Evolutionary conservation across 345 rosid species (phyloP).

Genomic region (Eutrema heterophyllum): DNA sequence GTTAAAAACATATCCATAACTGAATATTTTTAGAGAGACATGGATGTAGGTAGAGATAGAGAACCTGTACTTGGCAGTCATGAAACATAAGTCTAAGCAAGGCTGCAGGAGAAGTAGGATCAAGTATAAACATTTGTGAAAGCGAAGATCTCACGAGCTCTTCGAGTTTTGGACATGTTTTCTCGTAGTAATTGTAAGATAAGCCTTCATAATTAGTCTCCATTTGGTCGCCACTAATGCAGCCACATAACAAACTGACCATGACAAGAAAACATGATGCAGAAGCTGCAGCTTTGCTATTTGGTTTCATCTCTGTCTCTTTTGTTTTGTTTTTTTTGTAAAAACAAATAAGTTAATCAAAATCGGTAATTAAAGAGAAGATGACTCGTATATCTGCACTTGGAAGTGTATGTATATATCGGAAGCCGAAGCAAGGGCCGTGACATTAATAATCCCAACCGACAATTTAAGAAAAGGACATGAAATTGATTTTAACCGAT

Average conservation of each 20-base stretch:
- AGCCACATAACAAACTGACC: conserved; percentile 15
- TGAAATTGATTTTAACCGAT: neutral
- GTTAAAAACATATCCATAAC: neutral
- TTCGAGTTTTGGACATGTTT: conserved; percentile 40
- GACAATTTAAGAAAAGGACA: neutral
- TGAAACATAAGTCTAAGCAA: conserved; percentile 49
- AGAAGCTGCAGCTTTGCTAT: conserved; percentile 8
- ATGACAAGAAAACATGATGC: conserved; percentile 12
- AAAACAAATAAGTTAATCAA: neutral
- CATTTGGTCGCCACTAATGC: conserved; percentile 12
- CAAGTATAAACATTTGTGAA: conserved; percentile 26
- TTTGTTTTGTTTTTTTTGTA: neutral
- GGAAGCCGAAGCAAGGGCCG: conserved; percentile 11
- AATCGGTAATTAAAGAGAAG: neutral
- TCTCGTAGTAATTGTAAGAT: conserved; percentile 38
- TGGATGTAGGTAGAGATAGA: neutral
- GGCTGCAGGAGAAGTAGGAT: conserved; percentile 43
- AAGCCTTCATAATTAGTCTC: conserved; percentile 11
- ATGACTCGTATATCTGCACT: neutral
- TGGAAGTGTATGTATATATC: conserved; percentile 21
- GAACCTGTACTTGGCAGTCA: conserved; percentile 55
- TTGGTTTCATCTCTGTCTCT: conserved; percentile 17
- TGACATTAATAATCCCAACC: conserved; percentile 25
- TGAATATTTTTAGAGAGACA: neutral
- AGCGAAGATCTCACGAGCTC: conserved; percentile 37